Evolutionary conservation across 345 rosid genomes (phyloP), one percentile per base, ranked within the genome.

Genomic region (Clausena lansium): DNA sequence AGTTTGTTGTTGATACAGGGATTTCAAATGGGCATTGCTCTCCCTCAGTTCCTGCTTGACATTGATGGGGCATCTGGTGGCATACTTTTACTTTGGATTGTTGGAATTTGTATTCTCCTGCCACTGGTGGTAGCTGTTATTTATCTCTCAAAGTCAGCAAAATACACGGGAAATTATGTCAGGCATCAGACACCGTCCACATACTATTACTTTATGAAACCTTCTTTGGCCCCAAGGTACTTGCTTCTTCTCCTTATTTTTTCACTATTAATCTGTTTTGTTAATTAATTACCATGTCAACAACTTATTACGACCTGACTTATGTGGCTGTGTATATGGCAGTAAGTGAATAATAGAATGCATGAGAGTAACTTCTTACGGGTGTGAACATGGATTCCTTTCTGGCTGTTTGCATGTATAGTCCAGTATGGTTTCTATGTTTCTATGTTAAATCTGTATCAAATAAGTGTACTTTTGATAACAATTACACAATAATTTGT

Each of bases 11-110:
- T 74, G 73, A 73, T 79, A 76, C 90, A 94, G 98, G 98, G 99
- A 6, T 97, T 97, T 87, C 97, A 97, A 97, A 91, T 97, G 98
- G 99, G 99, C 77, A 93, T 97, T 61, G 99, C 99, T 73, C 98
- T 97, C 74, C 99, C 99, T 52, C 95, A 90, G 76, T 97, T 96
- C 83, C 87, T 94, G 78, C 86, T 96, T 50, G 85, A 96, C 88
- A 94, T 94, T 52, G 98, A 96, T 80, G 98, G 98, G 76, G 91
- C 97, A 74, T 94, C 90, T 58, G 99, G 98, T 84, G 99, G 99
- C 85, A 94, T 96, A 77, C 91, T 96, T 76, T 83, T 97, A 71
- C 95, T 96, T 76, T 94, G 98, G 98, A 94, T 96, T 47, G 99
- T 96, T 81, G 99, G 98, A 67, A 82, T 94, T 73, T 96, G 99